phyloP scores from a whole-genome alignment of 495 filamentous ascomycete species.

The Neurospora sp. region DNA sequence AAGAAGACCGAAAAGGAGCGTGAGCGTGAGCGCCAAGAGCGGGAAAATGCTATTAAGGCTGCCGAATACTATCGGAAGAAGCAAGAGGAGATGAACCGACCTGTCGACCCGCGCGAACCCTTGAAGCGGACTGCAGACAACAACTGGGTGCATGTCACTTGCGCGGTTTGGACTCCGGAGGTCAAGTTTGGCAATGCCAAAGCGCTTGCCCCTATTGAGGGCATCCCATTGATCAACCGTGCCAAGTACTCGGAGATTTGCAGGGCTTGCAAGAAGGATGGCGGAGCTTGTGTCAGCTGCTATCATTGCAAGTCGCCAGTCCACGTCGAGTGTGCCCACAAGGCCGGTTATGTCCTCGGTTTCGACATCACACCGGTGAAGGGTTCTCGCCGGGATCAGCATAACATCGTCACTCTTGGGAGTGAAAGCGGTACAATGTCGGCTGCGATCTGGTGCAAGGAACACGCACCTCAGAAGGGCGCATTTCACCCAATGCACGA shows the following conservation, averaged over 20 bases:
- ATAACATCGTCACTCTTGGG: conserved; percentile 63
- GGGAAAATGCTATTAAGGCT: conserved; percentile 62
- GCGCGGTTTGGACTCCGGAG: conserved; percentile 83
- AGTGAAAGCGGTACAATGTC: conserved; percentile 66
- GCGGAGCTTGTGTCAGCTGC: conserved; percentile 74
- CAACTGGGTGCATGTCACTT: conserved; percentile 97
- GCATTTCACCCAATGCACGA: conserved; percentile 71
- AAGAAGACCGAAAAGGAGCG: conserved; percentile 91
- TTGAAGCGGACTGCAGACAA: conserved; percentile 87
- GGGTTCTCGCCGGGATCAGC: conserved; percentile 65
- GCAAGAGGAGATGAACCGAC: conserved; percentile 73
- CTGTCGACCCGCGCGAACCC: conserved; percentile 76
- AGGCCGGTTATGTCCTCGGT: conserved; percentile 70
- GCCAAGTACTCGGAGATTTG: conserved; percentile 60
- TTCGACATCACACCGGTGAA: conserved; percentile 90
- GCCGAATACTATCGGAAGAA: conserved; percentile 69
- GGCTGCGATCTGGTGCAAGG: conserved; percentile 82
- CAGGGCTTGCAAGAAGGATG: conserved; percentile 67
- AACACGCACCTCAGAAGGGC: conserved; percentile 60
- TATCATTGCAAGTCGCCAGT: conserved; percentile 71
- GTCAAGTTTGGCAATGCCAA: conserved; percentile 81
- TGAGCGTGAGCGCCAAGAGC: conserved; percentile 77
- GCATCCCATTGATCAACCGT: conserved; percentile 66
- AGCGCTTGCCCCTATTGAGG: conserved; percentile 73
- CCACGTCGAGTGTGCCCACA: conserved; percentile 83